These are phyloP conservation scores for Crepidotus variabilis DNA, from an alignment of 768 basidiomycete species.

Conservation along the genomic window DNA sequence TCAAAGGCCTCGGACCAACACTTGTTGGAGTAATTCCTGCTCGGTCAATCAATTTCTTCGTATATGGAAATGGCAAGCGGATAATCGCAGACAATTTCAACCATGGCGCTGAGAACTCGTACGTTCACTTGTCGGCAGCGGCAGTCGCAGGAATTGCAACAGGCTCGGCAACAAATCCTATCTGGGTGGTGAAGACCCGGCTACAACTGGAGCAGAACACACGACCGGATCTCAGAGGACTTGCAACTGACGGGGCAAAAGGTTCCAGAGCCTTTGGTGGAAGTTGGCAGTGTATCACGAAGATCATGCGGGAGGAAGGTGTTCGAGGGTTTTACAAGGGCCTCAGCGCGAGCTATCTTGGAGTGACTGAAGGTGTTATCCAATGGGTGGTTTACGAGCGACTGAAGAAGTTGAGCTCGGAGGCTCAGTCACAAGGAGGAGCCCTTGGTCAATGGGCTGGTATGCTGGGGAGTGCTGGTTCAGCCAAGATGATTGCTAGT, in stretches of 20 bases:
- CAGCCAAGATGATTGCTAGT: slow-evolving; percentile 91
- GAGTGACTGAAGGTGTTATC: slow-evolving; percentile 93
- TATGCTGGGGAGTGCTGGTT: slow-evolving; percentile 87
- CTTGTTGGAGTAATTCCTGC: slow-evolving; percentile 95
- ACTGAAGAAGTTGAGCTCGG: slow-evolving; percentile 67
- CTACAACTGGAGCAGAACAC: slow-evolving; percentile 59
- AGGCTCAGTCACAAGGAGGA: slow-evolving; percentile 40
- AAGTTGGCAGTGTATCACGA: slow-evolving; percentile 58
- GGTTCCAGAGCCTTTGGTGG: slow-evolving; percentile 37
- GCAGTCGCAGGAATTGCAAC: slow-evolving; percentile 85
- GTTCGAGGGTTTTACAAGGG: slow-evolving; percentile 92
- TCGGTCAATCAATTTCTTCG: slow-evolving; percentile 96
- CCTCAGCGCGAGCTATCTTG: slow-evolving; percentile 89
- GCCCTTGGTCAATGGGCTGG: slow-evolving; percentile 67
- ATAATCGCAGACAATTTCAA: slow-evolving; percentile 83
- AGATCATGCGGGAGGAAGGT: slow-evolving; percentile 81
- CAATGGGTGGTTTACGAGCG: slow-evolving; percentile 98
- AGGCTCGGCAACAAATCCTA: slow-evolving; percentile 91
- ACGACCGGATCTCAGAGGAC: slow-evolving; percentile 2
- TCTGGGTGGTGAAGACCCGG: slow-evolving; percentile 99
- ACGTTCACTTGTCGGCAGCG: slow-evolving; percentile 83
- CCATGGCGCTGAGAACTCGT: slow-evolving; percentile 74
- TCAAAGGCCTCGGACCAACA: slow-evolving; percentile 93
- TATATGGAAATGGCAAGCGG: slow-evolving; percentile 95
- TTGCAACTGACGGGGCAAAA: slow-evolving; percentile 10